Evolutionary conservation across 768 basidiomycete genomes (phyloP).

Genomic region (Gloeostereum incarnatum): DNA sequence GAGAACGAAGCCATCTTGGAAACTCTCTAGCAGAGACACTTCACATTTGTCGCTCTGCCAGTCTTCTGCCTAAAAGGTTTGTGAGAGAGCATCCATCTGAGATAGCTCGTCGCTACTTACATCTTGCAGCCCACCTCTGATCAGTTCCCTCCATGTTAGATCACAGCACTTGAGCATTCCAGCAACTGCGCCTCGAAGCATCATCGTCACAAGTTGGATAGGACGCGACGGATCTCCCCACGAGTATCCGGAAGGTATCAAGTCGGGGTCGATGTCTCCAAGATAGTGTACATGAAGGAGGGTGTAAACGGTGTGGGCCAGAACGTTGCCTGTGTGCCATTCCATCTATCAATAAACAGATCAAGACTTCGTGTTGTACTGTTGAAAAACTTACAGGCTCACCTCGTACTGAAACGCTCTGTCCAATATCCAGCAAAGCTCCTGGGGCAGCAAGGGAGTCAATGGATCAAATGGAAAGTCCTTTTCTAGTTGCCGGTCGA

Average conservation of each 20-base stretch:
- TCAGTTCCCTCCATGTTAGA: slow-evolving; percentile 72
- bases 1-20: slow-evolving; percentile 32
- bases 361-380: slow-evolving; percentile 4
- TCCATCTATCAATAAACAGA: slow-evolving; percentile 49
- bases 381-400: slow-evolving; percentile 12
- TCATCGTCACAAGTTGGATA: slow-evolving; percentile 52
- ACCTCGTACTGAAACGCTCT: slow-evolving; percentile 74
- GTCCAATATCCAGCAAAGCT: slow-evolving; percentile 87
- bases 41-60: slow-evolving; percentile 90
- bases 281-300: slow-evolving; percentile 65
- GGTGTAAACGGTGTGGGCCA: slow-evolving; percentile 84
- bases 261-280: slow-evolving; percentile 48
- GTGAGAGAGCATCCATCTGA: slow-evolving; percentile 8
- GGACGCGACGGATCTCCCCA: slow-evolving; percentile 38
- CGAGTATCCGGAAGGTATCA: slow-evolving; percentile 19
- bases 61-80: slow-evolving; percentile 57
- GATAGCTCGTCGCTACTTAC: slow-evolving; percentile 34
- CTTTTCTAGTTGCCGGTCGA: slow-evolving; percentile 26
- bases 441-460: slow-evolving; percentile 57
- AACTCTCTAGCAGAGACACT: slow-evolving; percentile 59
- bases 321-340: slow-evolving; percentile 78
- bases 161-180: slow-evolving; percentile 78
- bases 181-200: slow-evolving; percentile 57
- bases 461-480: slow-evolving; percentile 54
- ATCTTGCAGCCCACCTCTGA: slow-evolving; percentile 68